phyloP scores from a whole-genome alignment of 176 grass and related monocot species.

The Juncus effusus region DNA sequence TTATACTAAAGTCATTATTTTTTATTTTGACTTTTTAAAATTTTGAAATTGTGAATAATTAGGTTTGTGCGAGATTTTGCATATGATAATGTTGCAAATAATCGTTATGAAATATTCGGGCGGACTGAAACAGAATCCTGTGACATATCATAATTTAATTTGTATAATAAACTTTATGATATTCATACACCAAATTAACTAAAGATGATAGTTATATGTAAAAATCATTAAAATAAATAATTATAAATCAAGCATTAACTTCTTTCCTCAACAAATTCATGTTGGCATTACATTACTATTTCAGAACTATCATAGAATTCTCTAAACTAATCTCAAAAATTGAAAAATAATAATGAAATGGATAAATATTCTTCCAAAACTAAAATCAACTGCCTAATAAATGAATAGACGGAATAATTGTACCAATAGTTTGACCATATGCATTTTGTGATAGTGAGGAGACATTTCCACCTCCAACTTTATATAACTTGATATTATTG shows the following conservation, averaged over 20 bases:
- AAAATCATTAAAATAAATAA: background rate
- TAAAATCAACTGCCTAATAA: background rate
- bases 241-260: background rate
- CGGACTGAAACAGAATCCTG: constrained; percentile 68
- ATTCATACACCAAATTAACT: constrained; percentile 8
- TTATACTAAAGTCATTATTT: background rate
- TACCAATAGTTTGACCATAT: constrained; percentile 30
- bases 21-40: background rate
- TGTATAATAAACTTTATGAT: background rate
- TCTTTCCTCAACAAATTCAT: constrained; percentile 6
- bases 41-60: constrained; percentile 7
- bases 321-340: no score
- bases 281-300: background rate
- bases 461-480: constrained; percentile 13
- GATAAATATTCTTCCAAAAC: no score
- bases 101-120: constrained; percentile 69
- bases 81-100: constrained; percentile 73
- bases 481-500: constrained; percentile 30
- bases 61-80: constrained; percentile 82
- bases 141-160: constrained; percentile 48
- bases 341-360: no score
- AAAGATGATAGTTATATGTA: constrained; percentile 9
- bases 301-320: background rate
- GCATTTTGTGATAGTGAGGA: constrained; percentile 32
- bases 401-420: constrained; percentile 32